phyloP scores from a whole-genome alignment of 140 eudicot genomes.

The Bidens hawaiensis region DNA sequence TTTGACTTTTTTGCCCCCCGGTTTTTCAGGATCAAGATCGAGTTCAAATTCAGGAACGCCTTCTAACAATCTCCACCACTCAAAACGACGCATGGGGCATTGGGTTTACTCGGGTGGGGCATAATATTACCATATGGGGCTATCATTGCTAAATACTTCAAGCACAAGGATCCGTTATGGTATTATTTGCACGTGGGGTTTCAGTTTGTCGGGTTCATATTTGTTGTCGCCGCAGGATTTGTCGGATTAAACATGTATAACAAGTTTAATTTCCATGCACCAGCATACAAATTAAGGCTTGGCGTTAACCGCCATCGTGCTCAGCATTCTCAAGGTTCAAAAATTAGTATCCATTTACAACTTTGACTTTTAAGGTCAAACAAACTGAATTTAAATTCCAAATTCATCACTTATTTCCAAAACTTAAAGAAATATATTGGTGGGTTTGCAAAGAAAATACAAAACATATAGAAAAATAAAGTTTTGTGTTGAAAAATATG shows the following conservation, averaged over 20 bases:
- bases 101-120: constrained; percentile 85
- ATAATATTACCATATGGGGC: constrained; percentile 80
- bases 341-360: neutral
- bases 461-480: neutral
- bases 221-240: constrained; percentile 57
- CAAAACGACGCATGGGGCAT: constrained; percentile 66
- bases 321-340: constrained; percentile 76
- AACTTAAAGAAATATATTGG: neutral
- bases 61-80: constrained; percentile 24
- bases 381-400: neutral
- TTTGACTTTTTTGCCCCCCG: constrained; percentile 20
- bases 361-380: constrained; percentile 14
- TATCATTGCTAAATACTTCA: constrained; percentile 69
- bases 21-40: constrained; percentile 34
- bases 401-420: neutral
- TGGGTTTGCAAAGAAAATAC: neutral
- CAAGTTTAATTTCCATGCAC: constrained; percentile 43
- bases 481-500: neutral
- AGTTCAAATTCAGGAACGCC: constrained; percentile 20
- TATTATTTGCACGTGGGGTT: constrained; percentile 57
- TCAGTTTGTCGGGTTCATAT: constrained; percentile 71
- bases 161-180: constrained; percentile 72
- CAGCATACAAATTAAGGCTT: constrained; percentile 83
- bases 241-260: constrained; percentile 64
- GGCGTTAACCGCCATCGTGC: constrained; percentile 62